Conservation (phyloP, 148 eudicot genomes). For the Dysphania ambrosioides region DNA sequence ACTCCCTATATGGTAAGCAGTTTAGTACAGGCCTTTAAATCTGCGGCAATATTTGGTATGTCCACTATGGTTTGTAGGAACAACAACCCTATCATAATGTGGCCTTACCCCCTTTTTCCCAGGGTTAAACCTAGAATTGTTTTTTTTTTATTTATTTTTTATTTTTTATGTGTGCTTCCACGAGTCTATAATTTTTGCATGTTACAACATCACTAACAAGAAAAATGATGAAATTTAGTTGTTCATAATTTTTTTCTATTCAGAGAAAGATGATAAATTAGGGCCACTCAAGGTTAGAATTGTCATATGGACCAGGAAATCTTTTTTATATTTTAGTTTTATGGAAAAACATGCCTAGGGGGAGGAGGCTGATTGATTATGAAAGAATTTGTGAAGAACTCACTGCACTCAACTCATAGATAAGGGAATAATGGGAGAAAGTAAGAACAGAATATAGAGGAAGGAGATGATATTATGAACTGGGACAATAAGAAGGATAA, state of each 20-base stretch:
- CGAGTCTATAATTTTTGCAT: not conserved
- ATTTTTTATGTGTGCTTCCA: not conserved
- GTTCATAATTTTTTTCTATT: too few species aligned
- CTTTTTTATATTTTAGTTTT: too few species aligned
- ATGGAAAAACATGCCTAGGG: too few species aligned
- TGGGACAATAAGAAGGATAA: too few species aligned
- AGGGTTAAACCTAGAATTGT: not conserved
- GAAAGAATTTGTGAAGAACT: too few species aligned
- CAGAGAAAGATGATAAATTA: not conserved
- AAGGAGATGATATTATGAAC: too few species aligned
- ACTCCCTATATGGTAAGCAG: not conserved
- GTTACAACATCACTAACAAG: not conserved
- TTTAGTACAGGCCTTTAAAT: not conserved
- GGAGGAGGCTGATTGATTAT: too few species aligned
- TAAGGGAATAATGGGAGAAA: too few species aligned
- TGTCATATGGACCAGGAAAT: not conserved
- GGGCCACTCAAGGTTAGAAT: not conserved
- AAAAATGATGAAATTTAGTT: not conserved
- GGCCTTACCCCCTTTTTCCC: not conserved
- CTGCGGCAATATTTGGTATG: not conserved
- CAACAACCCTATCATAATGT: not conserved
- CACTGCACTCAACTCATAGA: too few species aligned
- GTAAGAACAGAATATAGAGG: too few species aligned
- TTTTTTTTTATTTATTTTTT: too few species aligned
- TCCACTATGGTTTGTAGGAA: not conserved